phyloP scores from a whole-genome alignment of 371 early-diverging fungal genomes.

The Smittium culicis region DNA sequence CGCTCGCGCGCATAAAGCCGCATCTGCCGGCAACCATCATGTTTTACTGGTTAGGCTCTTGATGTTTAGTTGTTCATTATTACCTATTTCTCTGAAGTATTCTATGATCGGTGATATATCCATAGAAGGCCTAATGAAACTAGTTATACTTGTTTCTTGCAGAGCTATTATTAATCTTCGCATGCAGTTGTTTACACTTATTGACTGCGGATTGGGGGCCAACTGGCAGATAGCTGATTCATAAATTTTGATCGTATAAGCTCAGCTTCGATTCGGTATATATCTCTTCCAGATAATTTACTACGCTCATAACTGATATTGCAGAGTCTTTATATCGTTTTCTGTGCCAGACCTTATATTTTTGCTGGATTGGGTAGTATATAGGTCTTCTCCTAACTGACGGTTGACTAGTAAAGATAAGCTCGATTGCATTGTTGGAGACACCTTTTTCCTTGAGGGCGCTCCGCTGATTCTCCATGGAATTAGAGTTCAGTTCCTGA shows the following conservation, averaged over 20 bases:
- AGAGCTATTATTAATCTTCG: not conserved
- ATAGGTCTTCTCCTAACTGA: not conserved
- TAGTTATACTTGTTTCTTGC: not conserved
- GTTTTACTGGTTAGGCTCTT: not conserved
- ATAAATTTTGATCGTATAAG: not conserved
- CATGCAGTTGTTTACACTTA: not conserved
- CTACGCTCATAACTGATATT: not conserved
- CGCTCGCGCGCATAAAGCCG: constrained; percentile 23
- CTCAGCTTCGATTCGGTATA: not conserved
- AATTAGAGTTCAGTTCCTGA: too few relatives aligned
- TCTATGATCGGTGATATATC: not conserved
- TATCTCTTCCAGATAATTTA: not conserved
- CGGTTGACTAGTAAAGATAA: not conserved
- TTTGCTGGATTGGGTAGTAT: not conserved
- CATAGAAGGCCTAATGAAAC: not conserved
- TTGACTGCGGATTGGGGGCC: not conserved
- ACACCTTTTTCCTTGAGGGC: too few relatives aligned
- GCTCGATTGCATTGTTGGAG: not conserved
- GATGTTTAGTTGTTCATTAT: not conserved
- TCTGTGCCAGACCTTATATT: not conserved
- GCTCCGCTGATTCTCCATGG: too few relatives aligned
- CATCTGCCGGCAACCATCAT: constrained; percentile 4
- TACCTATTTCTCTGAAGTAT: constrained; percentile 1
- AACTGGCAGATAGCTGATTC: not conserved
- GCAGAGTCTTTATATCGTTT: not conserved